Base-by-base conservation (phyloP, 1,139 yeast species). In the Suhomyces bribrorum region DNA sequence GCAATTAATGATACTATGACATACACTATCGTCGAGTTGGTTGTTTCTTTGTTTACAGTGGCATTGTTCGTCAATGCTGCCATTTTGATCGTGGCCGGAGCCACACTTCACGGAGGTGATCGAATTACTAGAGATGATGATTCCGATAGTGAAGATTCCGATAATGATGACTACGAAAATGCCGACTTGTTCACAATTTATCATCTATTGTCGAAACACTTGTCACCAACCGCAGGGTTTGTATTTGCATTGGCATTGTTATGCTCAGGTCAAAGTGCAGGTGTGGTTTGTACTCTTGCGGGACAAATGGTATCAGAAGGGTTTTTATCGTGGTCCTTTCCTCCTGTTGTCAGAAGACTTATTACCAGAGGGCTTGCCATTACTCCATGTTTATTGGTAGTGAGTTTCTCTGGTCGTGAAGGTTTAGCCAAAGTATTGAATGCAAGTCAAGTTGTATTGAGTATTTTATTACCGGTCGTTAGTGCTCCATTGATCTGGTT, bases 301-400 rank as follows among this genome's bases (percentile, higher is more conserved):
- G 97, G 98, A 14, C 98, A 92, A 60, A 88, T 90, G 80, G 96
- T 92, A 2, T 82, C 89, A 53, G 97, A 92, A 59, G 98, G 98
- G 0, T 94, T 90, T 53, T 72, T 90, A 32, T 73, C 78, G 45
- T 88, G 97, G 92, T 71, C 86, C 1, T 73, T 90, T 46, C 81
- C 86, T 23, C 97, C 98, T 1, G 92, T 94, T 69, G 69, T 85
- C 3, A 79, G 97, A 42, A 76, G 97, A 48, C 67, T 92, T 34
- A 69, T 88, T 17, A 92, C 98, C 0, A 74, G 98, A 52, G 74
- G 81, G 7, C 69, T 92, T 26, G 96, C 98, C 1, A 85, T 92
- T 35, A 73, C 86, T 1, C 98, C 98, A 2, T 92, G 97, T 64
- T 66, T 92, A 17, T 62, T 84, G 28, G 95, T 89, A 26, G 89